Conservation (phyloP, 495 filamentous ascomycete species). For the Copromyces sp. region DNA sequence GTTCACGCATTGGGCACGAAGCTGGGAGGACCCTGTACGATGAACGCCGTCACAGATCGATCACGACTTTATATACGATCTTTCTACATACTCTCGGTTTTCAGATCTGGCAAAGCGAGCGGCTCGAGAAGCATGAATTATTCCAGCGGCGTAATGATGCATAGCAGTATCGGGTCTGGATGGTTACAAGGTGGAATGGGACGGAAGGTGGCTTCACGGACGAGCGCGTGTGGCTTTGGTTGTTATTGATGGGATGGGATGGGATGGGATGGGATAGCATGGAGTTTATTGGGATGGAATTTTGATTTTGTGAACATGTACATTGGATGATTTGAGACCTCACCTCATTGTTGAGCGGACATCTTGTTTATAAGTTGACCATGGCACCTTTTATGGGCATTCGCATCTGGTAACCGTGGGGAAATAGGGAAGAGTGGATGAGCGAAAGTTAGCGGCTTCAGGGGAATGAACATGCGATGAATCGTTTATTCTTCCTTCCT, state of each 20-base stretch:
- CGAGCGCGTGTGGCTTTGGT: not conserved
- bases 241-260: conserved; percentile 1
- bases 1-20: not conserved
- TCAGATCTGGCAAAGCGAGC: not conserved
- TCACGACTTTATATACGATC: not conserved
- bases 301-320: not conserved
- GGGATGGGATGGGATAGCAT: not conserved
- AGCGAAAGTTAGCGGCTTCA: not conserved
- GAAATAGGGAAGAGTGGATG: not conserved
- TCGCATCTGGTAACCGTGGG: not conserved
- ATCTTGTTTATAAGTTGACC: not conserved
- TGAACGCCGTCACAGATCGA: not conserved
- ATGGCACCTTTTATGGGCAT: not conserved
- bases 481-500: too few species aligned
- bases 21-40: not conserved
- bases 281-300: conserved; percentile 2
- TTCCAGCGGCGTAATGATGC: not conserved
- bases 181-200: not conserved
- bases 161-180: not conserved
- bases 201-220: not conserved
- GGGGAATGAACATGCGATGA: not conserved
- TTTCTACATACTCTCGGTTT: not conserved
- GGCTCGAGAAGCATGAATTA: too few species aligned
- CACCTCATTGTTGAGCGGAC: not conserved
- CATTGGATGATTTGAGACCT: not conserved